Base-by-base conservation (phyloP, 306 rosid genomes). In the Gastrolobium bilobum region DNA sequence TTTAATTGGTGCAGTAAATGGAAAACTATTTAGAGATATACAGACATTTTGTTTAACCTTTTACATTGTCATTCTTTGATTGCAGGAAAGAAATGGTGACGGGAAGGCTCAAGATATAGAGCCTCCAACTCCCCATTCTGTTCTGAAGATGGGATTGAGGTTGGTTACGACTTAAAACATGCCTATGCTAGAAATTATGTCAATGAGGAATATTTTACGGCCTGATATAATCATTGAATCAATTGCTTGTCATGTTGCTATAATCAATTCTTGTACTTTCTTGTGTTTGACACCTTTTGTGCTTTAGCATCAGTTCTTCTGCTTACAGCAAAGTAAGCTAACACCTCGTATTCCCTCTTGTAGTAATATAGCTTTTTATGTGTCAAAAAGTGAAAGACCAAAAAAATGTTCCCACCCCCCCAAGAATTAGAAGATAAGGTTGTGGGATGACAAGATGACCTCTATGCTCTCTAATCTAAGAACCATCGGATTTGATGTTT, bases 71-170 rank as follows among this genome's bases (percentile, higher is more conserved):
- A 37, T 79, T 82, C 68, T 81, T 15, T 77, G 71, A 60, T 82
- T 86, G 84, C 88, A 95, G 98, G 99, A 91, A 81, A 91, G 92
- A 86, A 93, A 89, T 85, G 94, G 94, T 7, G 94, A 91, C 34
- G 87, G 86, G 26, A 94, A 87, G 79, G 85, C 76, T 82, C 93
- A 81, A 67, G 97, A 94, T 71, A 88, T 90, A 7, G 99, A 92
- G 85, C 89, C 94, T 70, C 87, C 91, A 74, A 89, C 96, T 74
- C 93, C 98, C 51, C 94, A 86, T 87, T 81, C 97, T 78, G 78
- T 88, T 80, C 39, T 80, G 64, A 95, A 90, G 87, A 92, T 91
- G 95, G 89, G 97, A 79, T 85, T 90, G 78, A 91, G 99, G 99
- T 95, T 60, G 14, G 89, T 86, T 79, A 34, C 66, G 70, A 50